Evolutionary conservation across 2,329 filamentous ascomycete genomes (phyloP).

Genomic region (Fusarium avenaceum): DNA sequence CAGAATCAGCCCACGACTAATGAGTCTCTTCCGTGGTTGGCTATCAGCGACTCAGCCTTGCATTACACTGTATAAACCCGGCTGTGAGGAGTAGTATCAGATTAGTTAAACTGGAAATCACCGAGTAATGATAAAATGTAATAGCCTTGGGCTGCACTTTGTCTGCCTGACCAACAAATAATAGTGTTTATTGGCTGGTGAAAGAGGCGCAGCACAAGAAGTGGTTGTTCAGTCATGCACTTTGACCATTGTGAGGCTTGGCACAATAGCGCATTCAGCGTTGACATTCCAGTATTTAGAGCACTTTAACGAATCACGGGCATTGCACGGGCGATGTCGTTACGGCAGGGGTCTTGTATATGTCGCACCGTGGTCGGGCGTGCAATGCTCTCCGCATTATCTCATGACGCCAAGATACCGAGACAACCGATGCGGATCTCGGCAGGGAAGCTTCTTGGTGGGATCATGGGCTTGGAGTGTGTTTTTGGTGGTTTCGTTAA

Average conservation of each 20-base stretch:
- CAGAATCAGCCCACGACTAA: conserved; percentile 27
- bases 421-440: conserved; percentile 31
- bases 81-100: conserved; percentile 5
- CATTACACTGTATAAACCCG: background rate
- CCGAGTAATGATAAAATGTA: conserved; percentile 1
- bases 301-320: conserved; percentile 4
- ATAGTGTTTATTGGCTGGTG: conserved; percentile 7
- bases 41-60: conserved; percentile 32
- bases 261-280: conserved; percentile 2
- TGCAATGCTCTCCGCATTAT: conserved; percentile 14
- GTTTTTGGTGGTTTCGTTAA: background rate
- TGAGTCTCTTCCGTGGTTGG: conserved; percentile 3
- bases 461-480: conserved; percentile 4
- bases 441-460: conserved; percentile 17
- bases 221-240: conserved; percentile 16
- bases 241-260: conserved; percentile 21
- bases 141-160: conserved; percentile 32
- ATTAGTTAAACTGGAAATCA: conserved; percentile 14
- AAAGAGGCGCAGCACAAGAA: conserved; percentile 29
- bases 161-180: background rate
- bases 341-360: background rate
- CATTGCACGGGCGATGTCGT: background rate
- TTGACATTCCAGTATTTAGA: conserved; percentile 11
- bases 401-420: conserved; percentile 10
- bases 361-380: conserved; percentile 25